Conservation (phyloP, 768 basidiomycete species). For the Pisolithus albus region DNA sequence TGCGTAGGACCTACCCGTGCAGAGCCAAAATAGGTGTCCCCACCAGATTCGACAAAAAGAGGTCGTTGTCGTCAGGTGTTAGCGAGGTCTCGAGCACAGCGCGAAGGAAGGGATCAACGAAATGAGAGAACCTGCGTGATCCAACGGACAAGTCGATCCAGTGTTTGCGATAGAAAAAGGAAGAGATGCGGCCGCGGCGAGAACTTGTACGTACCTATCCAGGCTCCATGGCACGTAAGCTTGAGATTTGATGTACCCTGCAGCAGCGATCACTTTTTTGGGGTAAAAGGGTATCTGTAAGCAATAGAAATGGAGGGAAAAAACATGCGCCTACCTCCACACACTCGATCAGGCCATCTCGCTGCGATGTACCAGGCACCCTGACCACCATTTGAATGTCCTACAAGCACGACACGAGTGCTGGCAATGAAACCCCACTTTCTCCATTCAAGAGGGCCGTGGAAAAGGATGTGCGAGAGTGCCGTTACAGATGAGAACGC, state of each 20-base stretch:
- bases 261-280: constrained; percentile 59
- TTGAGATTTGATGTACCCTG: constrained; percentile 84
- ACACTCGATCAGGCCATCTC: constrained; percentile 68
- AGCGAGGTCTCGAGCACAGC: constrained; percentile 69
- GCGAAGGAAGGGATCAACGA: constrained; percentile 66
- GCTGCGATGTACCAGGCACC: constrained; percentile 78
- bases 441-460: constrained; percentile 29
- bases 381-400: constrained; percentile 93
- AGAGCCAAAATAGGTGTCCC: constrained; percentile 66
- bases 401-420: constrained; percentile 59
- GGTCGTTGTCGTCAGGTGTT: constrained; percentile 81
- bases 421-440: constrained; percentile 32
- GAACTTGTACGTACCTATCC: constrained; percentile 30
- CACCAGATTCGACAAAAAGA: constrained; percentile 74
- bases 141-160: neutral
- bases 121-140: constrained; percentile 53
- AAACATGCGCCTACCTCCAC: constrained; percentile 41
- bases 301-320: neutral
- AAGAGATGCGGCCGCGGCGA: neutral
- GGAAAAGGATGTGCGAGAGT: constrained; percentile 40
- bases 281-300: neutral
- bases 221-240: constrained; percentile 70
- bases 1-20: constrained; percentile 52
- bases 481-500: constrained; percentile 59
- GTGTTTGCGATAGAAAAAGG: neutral